Conservation (phyloP, 352 stramenopile genomes). For the Pythium periplocum region DNA sequence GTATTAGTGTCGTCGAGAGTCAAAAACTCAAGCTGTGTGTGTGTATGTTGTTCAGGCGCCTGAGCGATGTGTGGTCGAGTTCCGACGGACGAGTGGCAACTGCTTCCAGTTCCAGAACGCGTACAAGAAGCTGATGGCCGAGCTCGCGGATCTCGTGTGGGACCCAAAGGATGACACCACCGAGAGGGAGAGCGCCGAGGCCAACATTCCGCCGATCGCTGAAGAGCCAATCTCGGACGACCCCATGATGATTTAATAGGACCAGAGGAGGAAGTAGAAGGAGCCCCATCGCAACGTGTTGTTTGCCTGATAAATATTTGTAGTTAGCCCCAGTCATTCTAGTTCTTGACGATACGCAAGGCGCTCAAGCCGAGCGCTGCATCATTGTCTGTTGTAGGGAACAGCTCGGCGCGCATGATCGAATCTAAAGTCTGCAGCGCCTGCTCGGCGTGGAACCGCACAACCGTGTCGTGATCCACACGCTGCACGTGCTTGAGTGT, state of each 20-base stretch:
- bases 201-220: constrained; percentile 11
- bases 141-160: constrained; percentile 52
- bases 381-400: constrained; percentile 19
- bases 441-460: constrained; percentile 58
- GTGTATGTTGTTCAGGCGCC: constrained; percentile 19
- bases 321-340: neutral
- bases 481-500: constrained; percentile 66
- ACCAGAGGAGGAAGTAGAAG: neutral
- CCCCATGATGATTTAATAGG: constrained; percentile 72
- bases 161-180: constrained; percentile 27
- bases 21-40: too few species aligned
- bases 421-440: constrained; percentile 45
- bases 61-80: constrained; percentile 61
- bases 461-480: constrained; percentile 55
- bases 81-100: constrained; percentile 59
- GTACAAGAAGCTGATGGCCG: constrained; percentile 59
- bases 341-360: constrained; percentile 50
- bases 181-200: constrained; percentile 11
- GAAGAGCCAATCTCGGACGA: constrained; percentile 79
- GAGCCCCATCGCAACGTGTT: too few species aligned
- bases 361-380: constrained; percentile 21
- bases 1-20: too few species aligned
- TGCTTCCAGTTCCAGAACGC: constrained; percentile 71
- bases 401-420: constrained; percentile 75
- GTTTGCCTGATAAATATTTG: too few species aligned